These are phyloP conservation scores for Fusarium oligoseptatum DNA, from an alignment of 2,329 filamentous ascomycete species.

Conservation along the genomic window DNA sequence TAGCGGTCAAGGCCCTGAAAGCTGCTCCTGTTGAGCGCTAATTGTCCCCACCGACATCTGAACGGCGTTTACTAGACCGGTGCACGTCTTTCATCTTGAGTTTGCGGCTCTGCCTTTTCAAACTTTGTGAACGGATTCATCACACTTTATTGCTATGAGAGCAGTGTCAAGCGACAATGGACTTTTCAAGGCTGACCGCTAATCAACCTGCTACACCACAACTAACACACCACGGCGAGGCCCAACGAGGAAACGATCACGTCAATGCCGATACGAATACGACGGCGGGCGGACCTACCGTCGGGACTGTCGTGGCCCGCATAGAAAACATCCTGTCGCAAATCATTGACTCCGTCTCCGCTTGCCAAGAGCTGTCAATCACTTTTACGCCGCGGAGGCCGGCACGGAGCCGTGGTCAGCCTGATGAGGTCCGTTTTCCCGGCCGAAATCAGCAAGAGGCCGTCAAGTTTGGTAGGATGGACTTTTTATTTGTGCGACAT, in stretches of 20 bases:
- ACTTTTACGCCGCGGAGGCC: slow-evolving; percentile 41
- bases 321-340: slow-evolving; percentile 54
- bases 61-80: neutral
- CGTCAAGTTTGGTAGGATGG: slow-evolving; percentile 63
- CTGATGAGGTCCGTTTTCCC: slow-evolving; percentile 58
- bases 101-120: slow-evolving; percentile 14
- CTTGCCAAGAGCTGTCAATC: slow-evolving; percentile 46
- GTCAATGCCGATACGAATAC: slow-evolving; percentile 43
- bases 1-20: slow-evolving; percentile 43
- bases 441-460: slow-evolving; percentile 62
- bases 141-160: neutral
- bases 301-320: slow-evolving; percentile 48
- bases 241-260: neutral
- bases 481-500: neutral
- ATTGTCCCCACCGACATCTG: neutral
- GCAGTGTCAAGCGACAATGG: neutral
- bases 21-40: neutral
- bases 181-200: slow-evolving; percentile 4
- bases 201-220: slow-evolving; percentile 23
- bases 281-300: slow-evolving; percentile 13
- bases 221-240: slow-evolving; percentile 9
- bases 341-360: slow-evolving; percentile 47
- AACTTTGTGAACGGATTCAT: neutral
- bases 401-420: slow-evolving; percentile 13
- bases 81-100: neutral